Percentiles rank a stretch among this genome's conserved stretches.
These are phyloP conservation scores for Metroxylon sagu DNA, from an alignment of 176 grass and related monocot species.

Conservation along the genomic window DNA sequence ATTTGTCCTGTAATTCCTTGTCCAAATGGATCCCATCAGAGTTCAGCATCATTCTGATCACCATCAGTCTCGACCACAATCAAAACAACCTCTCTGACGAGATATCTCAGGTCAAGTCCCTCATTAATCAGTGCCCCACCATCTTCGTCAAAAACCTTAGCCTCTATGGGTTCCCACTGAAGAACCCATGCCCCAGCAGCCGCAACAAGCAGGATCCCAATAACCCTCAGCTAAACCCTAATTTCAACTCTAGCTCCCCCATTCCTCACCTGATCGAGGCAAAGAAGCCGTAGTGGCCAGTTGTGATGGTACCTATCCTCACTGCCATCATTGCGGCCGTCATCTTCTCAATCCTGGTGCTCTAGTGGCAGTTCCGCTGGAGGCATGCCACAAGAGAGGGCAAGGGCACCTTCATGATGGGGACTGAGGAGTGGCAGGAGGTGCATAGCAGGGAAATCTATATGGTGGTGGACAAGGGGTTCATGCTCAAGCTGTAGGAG, in stretches of 20 bases:
- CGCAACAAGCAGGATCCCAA: slow-evolving; percentile 30
- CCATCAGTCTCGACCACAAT: slow-evolving; percentile 68
- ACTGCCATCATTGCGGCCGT: slow-evolving; percentile 31
- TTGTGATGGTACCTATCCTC: slow-evolving; percentile 43
- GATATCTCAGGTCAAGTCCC: slow-evolving; percentile 80
- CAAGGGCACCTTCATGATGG: slow-evolving; percentile 22
- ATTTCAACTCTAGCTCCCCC: slow-evolving; percentile 34
- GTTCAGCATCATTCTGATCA: slow-evolving; percentile 60
- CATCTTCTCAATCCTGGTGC: slow-evolving; percentile 33
- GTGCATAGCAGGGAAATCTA: slow-evolving; percentile 67
- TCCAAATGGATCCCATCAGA: slow-evolving; percentile 53
- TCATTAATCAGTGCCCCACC: slow-evolving; percentile 90
- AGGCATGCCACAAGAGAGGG: slow-evolving; percentile 36
- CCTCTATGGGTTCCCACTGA: slow-evolving; percentile 84
- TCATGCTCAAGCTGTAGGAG: slow-evolving; percentile 84
- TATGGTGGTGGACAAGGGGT: slow-evolving; percentile 75
- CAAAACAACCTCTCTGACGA: slow-evolving; percentile 91
- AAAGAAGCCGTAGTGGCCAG: slow-evolving; percentile 24
- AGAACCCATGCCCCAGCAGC: slow-evolving; percentile 38
- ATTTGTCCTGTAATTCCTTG: slow-evolving; percentile 71
- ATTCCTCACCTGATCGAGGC: slow-evolving; percentile 19
- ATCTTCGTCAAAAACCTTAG: slow-evolving; percentile 69
- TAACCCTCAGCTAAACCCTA: slow-evolving; percentile 32
- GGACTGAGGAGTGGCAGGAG: slow-evolving; percentile 28
- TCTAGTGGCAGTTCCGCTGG: slow-evolving; percentile 77